Evolutionary conservation across 2,329 filamentous ascomycete genomes (phyloP), one percentile per base, ranked within the genome.

Genomic region (Aspergillus fischeri): DNA sequence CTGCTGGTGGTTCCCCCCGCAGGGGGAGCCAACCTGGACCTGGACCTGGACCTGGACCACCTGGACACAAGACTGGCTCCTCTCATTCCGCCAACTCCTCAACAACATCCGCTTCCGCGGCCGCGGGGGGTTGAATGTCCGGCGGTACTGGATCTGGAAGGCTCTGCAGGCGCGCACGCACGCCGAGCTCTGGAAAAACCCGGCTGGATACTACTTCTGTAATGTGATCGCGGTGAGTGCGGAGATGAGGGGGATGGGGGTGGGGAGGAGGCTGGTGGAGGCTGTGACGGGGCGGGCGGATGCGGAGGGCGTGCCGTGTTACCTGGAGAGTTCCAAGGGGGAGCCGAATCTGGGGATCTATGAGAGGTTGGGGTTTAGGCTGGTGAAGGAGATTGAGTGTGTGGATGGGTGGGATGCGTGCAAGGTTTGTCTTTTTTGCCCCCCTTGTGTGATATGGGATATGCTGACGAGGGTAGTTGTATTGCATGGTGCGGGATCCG

Each of bases 91-190:
- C 48, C 88, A 91, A 65, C 76, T 88, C 14, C 73, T 79, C 11
- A 89, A 87, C 81, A 90, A 91, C 65, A 67, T 88, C 14, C 81
- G 79, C 68, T 87, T 86, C 61, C 55, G 65, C 10, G 88, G 88
- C 0, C 82, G 86, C 1, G 88, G 88, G 11, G 88, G 88, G 0
- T 75, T 91, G 3, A 86, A 83, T 57, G 81, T 86, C 17, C 62
- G 80, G 73, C 82, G 88, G 5, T 91, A 91, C 68, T 86, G 83
- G 71, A 87, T 90, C 63, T 91, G 87, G 87, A 91, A 91, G 67
- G 78, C 78, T 4, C 79, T 82, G 5, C 88, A 91, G 70, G 79
- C 81, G 0, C 75, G 82, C 42, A 85, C 83, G 0, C 87, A 90
- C 55, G 75, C 76, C 0, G 74, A 81, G 27, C 73, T 90, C 3